These are phyloP conservation scores for Trichoderma asperelloides DNA, from an alignment of 495 filamentous ascomycete species.

Conservation along the genomic window DNA sequence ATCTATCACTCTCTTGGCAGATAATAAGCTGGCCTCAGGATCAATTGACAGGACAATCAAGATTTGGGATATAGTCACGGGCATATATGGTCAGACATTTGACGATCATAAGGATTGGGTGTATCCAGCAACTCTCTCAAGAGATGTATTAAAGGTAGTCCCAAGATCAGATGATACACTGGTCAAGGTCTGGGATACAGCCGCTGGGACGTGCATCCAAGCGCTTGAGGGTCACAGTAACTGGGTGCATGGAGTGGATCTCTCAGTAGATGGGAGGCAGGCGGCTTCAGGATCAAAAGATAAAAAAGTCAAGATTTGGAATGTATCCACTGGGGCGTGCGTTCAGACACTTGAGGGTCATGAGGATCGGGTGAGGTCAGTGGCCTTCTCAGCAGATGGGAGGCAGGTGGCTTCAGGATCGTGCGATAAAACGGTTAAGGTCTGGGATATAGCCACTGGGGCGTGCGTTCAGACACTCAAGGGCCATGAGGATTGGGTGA, in stretches of 20 bases:
- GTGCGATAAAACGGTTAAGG: neutral
- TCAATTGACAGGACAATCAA: neutral
- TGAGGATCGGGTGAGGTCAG: too few species aligned
- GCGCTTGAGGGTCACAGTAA: conserved; percentile 1
- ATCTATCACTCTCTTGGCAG: neutral
- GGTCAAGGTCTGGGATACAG: conserved; percentile 10
- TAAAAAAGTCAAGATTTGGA: neutral
- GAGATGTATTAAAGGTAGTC: neutral
- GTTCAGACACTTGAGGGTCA: neutral
- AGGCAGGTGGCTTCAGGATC: neutral
- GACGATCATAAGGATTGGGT: too few species aligned
- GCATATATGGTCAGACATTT: neutral
- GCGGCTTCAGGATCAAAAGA: neutral
- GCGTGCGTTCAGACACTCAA: neutral
- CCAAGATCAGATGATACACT: neutral
- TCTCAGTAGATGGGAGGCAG: neutral
- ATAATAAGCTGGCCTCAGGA: neutral
- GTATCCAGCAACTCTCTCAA: neutral
- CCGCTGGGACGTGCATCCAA: neutral
- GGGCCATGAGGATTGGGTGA: neutral
- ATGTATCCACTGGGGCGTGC: neutral
- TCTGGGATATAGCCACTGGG: conserved; percentile 11
- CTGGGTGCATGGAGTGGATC: too few species aligned
- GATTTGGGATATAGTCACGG: neutral
- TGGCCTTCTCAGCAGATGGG: neutral